These are phyloP conservation scores for Epithele typhae DNA, from an alignment of 768 basidiomycete species.

Conservation along the genomic window DNA sequence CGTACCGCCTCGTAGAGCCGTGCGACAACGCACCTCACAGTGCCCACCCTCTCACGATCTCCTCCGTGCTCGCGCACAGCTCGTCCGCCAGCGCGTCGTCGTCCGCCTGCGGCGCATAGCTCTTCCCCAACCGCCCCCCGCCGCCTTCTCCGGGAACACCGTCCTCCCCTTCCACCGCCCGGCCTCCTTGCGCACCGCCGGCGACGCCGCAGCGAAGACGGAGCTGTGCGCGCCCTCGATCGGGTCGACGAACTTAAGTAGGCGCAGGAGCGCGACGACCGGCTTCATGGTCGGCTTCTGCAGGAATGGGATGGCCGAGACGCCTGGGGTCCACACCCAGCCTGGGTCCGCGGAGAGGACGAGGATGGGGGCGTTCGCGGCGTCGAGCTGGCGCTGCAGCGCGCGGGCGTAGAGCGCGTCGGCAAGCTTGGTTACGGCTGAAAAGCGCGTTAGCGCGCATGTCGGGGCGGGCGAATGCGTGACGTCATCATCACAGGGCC, in stretches of 20 bases:
- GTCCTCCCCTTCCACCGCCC: neutral
- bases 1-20: no score
- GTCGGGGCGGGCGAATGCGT: slow-evolving; percentile 4
- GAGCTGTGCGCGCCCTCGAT: neutral
- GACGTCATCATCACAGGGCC: no score
- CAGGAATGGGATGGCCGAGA: slow-evolving; percentile 26
- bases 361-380: slow-evolving; percentile 26
- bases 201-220: neutral
- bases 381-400: slow-evolving; percentile 24
- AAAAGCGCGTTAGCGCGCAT: neutral
- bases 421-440: slow-evolving; percentile 18
- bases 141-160: slow-evolving; percentile 12
- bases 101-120: slow-evolving; percentile 1
- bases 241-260: neutral
- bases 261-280: neutral
- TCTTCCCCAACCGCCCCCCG: slow-evolving; percentile 11
- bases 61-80: slow-evolving; percentile 22
- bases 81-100: slow-evolving; percentile 8
- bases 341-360: slow-evolving; percentile 33
- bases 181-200: neutral
- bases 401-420: slow-evolving; percentile 20
- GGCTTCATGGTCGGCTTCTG: neutral
- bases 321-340: neutral
- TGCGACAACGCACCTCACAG: no score
- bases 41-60: neutral